Base-by-base conservation (phyloP, 148 eudicot species). In the Cornus florida region DNA sequence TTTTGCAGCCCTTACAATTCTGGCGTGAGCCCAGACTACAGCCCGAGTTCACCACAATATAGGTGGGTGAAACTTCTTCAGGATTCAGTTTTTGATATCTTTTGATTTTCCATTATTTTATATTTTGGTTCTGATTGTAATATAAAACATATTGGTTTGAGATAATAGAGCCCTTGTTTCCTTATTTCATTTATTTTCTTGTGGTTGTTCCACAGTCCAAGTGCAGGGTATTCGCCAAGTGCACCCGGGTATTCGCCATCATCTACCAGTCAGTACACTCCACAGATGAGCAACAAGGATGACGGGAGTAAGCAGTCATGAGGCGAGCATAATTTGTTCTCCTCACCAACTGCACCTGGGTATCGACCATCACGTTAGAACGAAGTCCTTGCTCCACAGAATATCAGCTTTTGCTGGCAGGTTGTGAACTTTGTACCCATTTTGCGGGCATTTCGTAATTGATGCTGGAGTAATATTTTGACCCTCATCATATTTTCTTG, bases 161-260 rank as follows among this genome's bases (percentile, higher is more conserved):
- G 23, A 39, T 28, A 3, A 32, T 23, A 39, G 59, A 31, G 16
- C 64, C 31, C 43, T 24, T 13, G 24, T 35, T 68, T 64, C 71
- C 57, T 69, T 75, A 19, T 65, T 4, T 9, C 38, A 48, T 43
- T 32, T 70, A 1, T 72, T 67, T 23, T 43, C 46, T 14, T 60
- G 38, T 11, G 46, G 17, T 39, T 70, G 46, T 10, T 65, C 6
- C 60, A 5, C 82, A 89, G 92, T 79, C 91, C 91, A 74, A 89
- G 92, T 60, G 92, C 81, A 56, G 87, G 89, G 60, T 89, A 87
- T 81, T 89, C 92, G 24, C 92, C 92, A 24, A 89, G 89, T 77
- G 88, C 88, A 59, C 89, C 92, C 6, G 92, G 92, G 53, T 89
- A 89, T 82, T 89, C 92, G 24, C 92, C 92, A 14, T 83, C 92